phyloP scores from a whole-genome alignment of 805 yeast species.

The Saturnispora mendoncae region DNA sequence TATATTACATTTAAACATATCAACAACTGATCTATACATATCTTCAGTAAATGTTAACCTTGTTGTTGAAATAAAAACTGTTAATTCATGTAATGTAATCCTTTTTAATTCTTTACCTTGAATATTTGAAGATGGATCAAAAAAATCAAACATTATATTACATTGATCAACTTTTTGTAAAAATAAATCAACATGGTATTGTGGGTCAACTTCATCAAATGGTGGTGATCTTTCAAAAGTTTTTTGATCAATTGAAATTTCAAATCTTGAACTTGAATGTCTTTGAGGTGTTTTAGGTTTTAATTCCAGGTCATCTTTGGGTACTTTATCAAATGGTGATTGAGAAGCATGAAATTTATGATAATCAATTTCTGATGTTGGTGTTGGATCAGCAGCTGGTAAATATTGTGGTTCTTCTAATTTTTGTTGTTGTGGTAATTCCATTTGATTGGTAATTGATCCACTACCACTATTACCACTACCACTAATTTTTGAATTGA shows the following conservation, averaged over 20 bases:
- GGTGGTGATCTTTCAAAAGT: constrained; percentile 68
- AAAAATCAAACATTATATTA: constrained; percentile 86
- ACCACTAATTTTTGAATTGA: background rate
- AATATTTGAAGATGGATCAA: constrained; percentile 85
- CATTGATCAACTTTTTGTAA: constrained; percentile 89
- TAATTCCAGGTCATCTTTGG: constrained; percentile 70
- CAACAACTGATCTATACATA: constrained; percentile 79
- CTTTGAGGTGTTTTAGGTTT: constrained; percentile 68
- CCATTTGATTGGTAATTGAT: too few species aligned
- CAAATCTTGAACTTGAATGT: constrained; percentile 87
- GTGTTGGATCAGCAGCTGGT: constrained; percentile 8
- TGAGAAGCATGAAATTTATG: constrained; percentile 26
- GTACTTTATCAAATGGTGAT: constrained; percentile 26
- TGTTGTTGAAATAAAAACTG: constrained; percentile 76
- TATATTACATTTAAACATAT: constrained; percentile 81
- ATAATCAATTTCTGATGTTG: constrained; percentile 20
- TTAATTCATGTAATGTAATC: constrained; percentile 77
- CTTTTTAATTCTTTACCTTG: constrained; percentile 90
- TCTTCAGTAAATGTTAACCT: constrained; percentile 83
- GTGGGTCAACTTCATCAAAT: constrained; percentile 75
- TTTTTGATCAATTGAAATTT: constrained; percentile 58
- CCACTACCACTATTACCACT: too few species aligned
- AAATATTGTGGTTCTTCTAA: background rate
- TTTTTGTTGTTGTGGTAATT: background rate
- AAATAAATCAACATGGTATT: constrained; percentile 72